A percentile compares a stretch with the other conserved stretches of the same genome.
Conservation (phyloP, 2,329 filamentous ascomycete species). For the Verticillium albo-atrum region DNA sequence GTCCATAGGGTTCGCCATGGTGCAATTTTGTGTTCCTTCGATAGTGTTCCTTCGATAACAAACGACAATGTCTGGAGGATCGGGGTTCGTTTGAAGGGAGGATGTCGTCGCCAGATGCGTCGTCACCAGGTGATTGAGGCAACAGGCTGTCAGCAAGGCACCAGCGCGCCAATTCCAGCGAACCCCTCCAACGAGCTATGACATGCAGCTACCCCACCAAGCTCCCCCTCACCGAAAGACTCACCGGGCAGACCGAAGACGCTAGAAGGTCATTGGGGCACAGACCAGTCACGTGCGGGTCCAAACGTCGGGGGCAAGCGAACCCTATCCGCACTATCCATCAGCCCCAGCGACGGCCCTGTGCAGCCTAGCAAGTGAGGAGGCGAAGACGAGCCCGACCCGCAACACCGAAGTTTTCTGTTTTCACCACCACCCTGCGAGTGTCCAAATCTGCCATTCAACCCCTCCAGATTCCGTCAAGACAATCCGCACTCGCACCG, state of each 20-base stretch:
- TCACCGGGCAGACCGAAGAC: background rate
- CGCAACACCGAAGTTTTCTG: background rate
- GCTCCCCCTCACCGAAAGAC: background rate
- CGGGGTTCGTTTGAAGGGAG: background rate
- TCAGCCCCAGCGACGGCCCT: background rate
- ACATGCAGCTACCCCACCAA: background rate
- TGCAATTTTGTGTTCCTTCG: constrained; percentile 6
- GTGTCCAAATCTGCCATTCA: constrained; percentile 41
- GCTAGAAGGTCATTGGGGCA: background rate
- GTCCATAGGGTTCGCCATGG: constrained; percentile 58
- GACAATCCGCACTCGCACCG: constrained; percentile 42
- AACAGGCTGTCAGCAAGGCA: background rate
- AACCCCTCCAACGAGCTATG: background rate
- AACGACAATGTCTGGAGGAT: background rate
- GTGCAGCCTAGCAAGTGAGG: background rate
- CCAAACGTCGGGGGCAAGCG: constrained; percentile 18
- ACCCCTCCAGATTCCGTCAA: constrained; percentile 48
- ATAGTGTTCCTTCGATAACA: background rate
- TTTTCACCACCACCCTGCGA: constrained; percentile 36
- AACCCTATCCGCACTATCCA: constrained; percentile 26
- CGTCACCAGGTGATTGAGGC: background rate
- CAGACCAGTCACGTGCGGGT: constrained; percentile 27
- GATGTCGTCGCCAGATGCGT: background rate
- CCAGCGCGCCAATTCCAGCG: background rate
- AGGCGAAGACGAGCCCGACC: background rate